These are phyloP conservation scores for Botrytis paeoniae DNA, from an alignment of 2,329 filamentous ascomycete genomes.

Conservation along the genomic window DNA sequence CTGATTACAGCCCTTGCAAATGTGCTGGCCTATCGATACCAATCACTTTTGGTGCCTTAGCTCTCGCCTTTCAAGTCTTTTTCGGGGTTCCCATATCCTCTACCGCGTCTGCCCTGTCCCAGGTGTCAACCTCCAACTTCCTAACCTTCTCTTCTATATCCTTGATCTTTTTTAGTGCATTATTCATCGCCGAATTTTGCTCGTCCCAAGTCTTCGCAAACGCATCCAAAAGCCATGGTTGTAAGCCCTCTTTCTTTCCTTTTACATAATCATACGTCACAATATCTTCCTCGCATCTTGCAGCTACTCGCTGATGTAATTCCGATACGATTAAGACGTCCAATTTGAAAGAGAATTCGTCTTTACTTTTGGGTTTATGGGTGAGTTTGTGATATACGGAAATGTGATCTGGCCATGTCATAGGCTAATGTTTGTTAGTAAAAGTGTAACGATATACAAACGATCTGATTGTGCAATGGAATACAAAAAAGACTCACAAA, in stretches of 20 bases:
- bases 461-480: neutral
- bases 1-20: no score
- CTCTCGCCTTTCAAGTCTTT: neutral
- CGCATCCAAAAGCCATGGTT: constrained; percentile 58
- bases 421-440: constrained; percentile 49
- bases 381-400: constrained; percentile 80
- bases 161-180: constrained; percentile 60
- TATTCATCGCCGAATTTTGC: constrained; percentile 57
- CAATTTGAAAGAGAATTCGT: constrained; percentile 52
- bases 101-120: constrained; percentile 68
- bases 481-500: constrained; percentile 57
- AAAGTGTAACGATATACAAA: neutral
- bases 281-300: constrained; percentile 73
- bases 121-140: constrained; percentile 66
- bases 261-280: constrained; percentile 72
- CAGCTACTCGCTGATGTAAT: constrained; percentile 66
- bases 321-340: constrained; percentile 72
- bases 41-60: no score
- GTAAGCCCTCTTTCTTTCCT: constrained; percentile 55
- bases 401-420: constrained; percentile 78
- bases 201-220: constrained; percentile 57
- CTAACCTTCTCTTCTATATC: constrained; percentile 58
- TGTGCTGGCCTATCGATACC: no score
- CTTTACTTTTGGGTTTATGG: constrained; percentile 15
- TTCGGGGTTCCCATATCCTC: constrained; percentile 60